phyloP scores from a whole-genome alignment of 208 protist species.

The Crithidia thermophila region DNA sequence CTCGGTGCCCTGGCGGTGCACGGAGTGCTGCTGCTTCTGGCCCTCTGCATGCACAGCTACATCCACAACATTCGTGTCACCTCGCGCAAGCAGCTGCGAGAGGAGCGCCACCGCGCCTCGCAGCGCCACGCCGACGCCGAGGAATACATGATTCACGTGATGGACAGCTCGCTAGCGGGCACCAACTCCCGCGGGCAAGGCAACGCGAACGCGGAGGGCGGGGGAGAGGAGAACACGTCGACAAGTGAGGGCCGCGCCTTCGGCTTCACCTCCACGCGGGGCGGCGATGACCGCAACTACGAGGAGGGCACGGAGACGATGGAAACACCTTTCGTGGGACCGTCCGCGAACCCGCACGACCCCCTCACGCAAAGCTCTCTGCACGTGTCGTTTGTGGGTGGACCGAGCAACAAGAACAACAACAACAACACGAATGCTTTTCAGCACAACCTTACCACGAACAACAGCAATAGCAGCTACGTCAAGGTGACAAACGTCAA shows the following conservation, averaged over 20 bases:
- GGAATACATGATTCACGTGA: slow-evolving; percentile 23
- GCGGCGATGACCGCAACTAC: neutral
- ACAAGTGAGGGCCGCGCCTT: neutral
- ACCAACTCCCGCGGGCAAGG: neutral
- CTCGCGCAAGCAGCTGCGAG: slow-evolving; percentile 28
- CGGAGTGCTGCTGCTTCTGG: slow-evolving; percentile 39
- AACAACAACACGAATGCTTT: too few relatives aligned
- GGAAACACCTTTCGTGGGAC: too few relatives aligned
- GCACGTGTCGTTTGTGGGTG: slow-evolving; percentile 23
- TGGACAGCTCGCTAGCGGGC: neutral
- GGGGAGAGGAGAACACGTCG: neutral
- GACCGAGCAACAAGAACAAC: too few relatives aligned
- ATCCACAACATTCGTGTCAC: slow-evolving; percentile 42
- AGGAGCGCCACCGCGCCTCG: slow-evolving; percentile 23
- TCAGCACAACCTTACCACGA: neutral
- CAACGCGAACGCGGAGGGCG: neutral
- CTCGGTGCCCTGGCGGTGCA: slow-evolving; percentile 56
- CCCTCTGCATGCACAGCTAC: slow-evolving; percentile 64
- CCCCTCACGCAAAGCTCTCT: neutral
- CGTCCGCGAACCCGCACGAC: too few relatives aligned
- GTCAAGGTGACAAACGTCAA: too few relatives aligned
- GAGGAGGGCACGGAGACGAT: too few relatives aligned
- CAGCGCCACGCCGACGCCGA: slow-evolving; percentile 7
- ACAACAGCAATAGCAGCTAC: neutral
- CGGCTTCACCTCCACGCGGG: too few relatives aligned